Percentiles rank a stretch among this genome's conserved stretches.
phyloP scores from a whole-genome alignment of 1,284 basidiomycete genomes.

The Leccinum variabile region DNA sequence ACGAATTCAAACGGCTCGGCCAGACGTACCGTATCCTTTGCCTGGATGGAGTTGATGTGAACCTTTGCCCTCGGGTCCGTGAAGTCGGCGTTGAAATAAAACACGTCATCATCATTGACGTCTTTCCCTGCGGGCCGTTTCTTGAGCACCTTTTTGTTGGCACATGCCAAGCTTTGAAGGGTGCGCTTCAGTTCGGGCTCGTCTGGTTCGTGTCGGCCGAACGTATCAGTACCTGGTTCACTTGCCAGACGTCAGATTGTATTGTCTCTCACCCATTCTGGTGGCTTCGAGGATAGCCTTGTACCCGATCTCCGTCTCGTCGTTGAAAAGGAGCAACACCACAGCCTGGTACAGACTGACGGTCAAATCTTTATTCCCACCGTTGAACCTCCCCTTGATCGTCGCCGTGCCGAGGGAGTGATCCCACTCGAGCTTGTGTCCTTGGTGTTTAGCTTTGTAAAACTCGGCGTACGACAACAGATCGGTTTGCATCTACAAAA shows the following conservation, averaged over 20 bases:
- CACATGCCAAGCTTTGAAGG: constrained; percentile 90
- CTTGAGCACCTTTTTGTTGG: constrained; percentile 84
- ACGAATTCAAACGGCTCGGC: not conserved
- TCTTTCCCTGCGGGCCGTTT: constrained; percentile 83
- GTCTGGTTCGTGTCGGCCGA: constrained; percentile 45
- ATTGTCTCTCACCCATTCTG: constrained; percentile 79
- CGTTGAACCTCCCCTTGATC: constrained; percentile 67
- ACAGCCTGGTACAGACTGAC: constrained; percentile 90
- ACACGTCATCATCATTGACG: constrained; percentile 70
- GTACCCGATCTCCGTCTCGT: constrained; percentile 59
- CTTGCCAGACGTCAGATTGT: constrained; percentile 7
- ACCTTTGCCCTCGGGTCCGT: constrained; percentile 79
- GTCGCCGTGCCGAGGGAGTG: constrained; percentile 80
- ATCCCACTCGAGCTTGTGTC: constrained; percentile 77
- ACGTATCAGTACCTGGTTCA: constrained; percentile 6
- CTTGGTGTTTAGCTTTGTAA: constrained; percentile 76
- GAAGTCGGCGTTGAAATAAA: constrained; percentile 84
- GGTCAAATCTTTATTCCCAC: constrained; percentile 82
- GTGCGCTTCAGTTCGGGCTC: constrained; percentile 77
- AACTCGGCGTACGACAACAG: constrained; percentile 62
- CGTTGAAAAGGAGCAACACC: constrained; percentile 90
- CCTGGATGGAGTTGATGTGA: constrained; percentile 96
- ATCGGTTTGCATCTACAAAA: constrained; percentile 66
- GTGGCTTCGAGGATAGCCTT: constrained; percentile 69
- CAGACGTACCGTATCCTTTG: constrained; percentile 52